A percentile compares a stretch with the other conserved stretches of the same genome.
phyloP scores from a whole-genome alignment of 306 rosid genomes.

The Fagus sylvatica region DNA sequence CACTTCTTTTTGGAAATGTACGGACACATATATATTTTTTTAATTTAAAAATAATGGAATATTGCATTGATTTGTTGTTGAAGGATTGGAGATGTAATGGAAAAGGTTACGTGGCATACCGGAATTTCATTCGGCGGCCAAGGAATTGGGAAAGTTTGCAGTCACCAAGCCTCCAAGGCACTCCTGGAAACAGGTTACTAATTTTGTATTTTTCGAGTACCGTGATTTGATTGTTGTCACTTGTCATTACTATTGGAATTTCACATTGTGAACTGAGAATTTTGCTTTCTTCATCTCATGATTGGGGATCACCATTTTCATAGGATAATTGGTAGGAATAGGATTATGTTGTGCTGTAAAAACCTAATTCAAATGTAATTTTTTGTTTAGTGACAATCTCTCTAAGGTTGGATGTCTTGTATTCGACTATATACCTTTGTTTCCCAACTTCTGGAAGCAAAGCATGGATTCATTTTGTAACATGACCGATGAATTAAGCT shows the following conservation, averaged over 20 bases:
- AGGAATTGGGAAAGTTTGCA: conserved; percentile 72
- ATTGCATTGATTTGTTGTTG: conserved; percentile 16
- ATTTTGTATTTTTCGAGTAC: conserved; percentile 16
- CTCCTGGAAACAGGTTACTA: conserved; percentile 96
- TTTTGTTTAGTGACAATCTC: too few relatives aligned
- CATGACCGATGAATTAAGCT: neutral
- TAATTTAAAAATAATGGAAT: conserved; percentile 12
- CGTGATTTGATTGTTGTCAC: neutral
- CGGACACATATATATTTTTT: neutral
- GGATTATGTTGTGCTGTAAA: neutral
- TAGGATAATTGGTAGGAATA: neutral
- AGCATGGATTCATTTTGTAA: neutral
- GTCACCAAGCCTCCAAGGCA: conserved; percentile 66
- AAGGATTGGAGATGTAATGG: conserved; percentile 96
- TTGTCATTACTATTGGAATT: neutral
- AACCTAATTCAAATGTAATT: neutral
- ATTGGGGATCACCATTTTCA: neutral
- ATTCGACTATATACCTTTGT: neutral
- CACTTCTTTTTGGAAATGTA: neutral
- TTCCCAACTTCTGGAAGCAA: neutral
- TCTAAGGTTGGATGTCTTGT: neutral
- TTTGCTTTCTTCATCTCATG: neutral
- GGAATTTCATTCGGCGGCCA: conserved; percentile 72
- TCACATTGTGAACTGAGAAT: neutral
- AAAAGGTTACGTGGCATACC: conserved; percentile 84